phyloP scores from a whole-genome alignment of 768 basidiomycete genomes.

The Termitomyces sp. region DNA sequence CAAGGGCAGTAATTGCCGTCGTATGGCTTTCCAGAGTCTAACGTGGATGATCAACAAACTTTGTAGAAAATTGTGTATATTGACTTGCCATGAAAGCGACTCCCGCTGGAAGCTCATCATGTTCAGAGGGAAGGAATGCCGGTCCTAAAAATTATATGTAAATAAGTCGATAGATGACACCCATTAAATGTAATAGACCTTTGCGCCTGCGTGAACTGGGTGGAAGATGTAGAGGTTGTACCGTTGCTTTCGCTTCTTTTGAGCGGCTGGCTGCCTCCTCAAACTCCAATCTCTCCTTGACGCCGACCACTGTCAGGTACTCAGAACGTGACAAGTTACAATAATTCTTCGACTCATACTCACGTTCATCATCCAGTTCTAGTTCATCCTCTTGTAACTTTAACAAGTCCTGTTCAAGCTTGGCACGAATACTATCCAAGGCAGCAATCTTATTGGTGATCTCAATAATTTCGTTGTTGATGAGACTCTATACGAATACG shows the following conservation, averaged over 20 bases:
- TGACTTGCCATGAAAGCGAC: slow-evolving; percentile 89
- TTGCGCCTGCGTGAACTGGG: slow-evolving; percentile 66
- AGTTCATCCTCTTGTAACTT: slow-evolving; percentile 92
- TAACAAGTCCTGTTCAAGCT: slow-evolving; percentile 77
- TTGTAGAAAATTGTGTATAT: neutral
- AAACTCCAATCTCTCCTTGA: slow-evolving; percentile 76
- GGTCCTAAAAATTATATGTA: slow-evolving; percentile 49
- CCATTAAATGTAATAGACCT: slow-evolving; percentile 30
- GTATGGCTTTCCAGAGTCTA: slow-evolving; percentile 81
- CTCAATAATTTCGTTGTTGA: slow-evolving; percentile 83
- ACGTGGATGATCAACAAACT: slow-evolving; percentile 1
- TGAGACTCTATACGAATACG: slow-evolving; percentile 53
- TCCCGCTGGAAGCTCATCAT: slow-evolving; percentile 89
- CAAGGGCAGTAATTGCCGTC: slow-evolving; percentile 80
- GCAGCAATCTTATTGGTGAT: slow-evolving; percentile 87
- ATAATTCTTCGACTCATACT: slow-evolving; percentile 22
- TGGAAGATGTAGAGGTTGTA: slow-evolving; percentile 38
- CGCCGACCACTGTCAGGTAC: slow-evolving; percentile 67
- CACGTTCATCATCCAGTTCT: slow-evolving; percentile 94
- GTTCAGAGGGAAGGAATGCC: slow-evolving; percentile 94
- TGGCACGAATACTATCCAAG: slow-evolving; percentile 72
- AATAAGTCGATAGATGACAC: neutral
- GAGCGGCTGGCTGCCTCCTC: slow-evolving; percentile 42
- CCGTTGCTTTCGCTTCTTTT: slow-evolving; percentile 21
- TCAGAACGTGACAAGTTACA: slow-evolving; percentile 5